Evolutionary conservation across 331 rosid species (phyloP).

Genomic region (Pyracantha coccinea): DNA sequence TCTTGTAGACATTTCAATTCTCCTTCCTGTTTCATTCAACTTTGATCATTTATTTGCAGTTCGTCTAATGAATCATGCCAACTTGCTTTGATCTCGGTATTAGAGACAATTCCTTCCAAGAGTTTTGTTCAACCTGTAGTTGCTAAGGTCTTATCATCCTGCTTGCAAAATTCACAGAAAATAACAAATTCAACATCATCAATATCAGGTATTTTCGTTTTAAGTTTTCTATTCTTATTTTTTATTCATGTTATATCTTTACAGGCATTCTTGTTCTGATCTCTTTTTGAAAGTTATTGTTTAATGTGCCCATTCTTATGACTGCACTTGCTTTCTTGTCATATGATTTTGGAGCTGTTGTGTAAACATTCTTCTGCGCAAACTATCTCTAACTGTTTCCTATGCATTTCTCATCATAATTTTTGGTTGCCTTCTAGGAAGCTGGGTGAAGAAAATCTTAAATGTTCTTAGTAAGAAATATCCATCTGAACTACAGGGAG

Average conservation of each 20-base stretch:
- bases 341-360: background rate
- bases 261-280: background rate
- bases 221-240: background rate
- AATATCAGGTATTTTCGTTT: slow-evolving; percentile 39
- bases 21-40: slow-evolving; percentile 14
- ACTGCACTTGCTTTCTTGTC: background rate
- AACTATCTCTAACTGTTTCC: background rate
- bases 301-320: background rate
- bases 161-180: slow-evolving; percentile 55
- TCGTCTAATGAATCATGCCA: slow-evolving; percentile 50
- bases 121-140: slow-evolving; percentile 47
- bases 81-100: slow-evolving; percentile 52
- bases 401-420: slow-evolving; percentile 7
- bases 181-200: slow-evolving; percentile 28
- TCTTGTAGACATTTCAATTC: background rate
- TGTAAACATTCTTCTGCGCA: background rate
- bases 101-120: slow-evolving; percentile 54
- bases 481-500: slow-evolving; percentile 70
- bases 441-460: slow-evolving; percentile 62
- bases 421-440: slow-evolving; percentile 43
- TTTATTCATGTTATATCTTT: background rate
- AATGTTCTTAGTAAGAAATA: slow-evolving; percentile 45
- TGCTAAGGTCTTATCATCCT: slow-evolving; percentile 47
- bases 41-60: slow-evolving; percentile 41
- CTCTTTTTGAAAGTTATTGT: background rate